A percentile compares a stretch with the other conserved stretches of the same genome.
phyloP scores from a whole-genome alignment of 129 eudicot species.

The Calendula officinalis region DNA sequence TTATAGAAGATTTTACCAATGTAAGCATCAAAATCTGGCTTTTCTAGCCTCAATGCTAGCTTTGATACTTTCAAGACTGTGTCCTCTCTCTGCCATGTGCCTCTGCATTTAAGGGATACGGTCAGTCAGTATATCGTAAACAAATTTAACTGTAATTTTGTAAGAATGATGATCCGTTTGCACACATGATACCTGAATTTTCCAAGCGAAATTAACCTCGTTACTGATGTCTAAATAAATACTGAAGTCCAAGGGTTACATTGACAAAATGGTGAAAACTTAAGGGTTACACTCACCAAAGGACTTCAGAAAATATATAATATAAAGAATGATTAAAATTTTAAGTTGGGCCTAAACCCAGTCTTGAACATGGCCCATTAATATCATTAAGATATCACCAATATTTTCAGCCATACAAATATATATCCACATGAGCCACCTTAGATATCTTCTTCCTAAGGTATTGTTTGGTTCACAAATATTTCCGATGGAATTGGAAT shows the following conservation, averaged over 20 bases:
- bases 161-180: neutral
- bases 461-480: no score
- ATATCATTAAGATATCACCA: constrained; percentile 14
- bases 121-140: no score
- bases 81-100: constrained; percentile 99
- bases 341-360: neutral
- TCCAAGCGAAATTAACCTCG: constrained; percentile 97
- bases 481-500: no score
- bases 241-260: constrained; percentile 87
- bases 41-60: constrained; percentile 98
- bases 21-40: constrained; percentile 93
- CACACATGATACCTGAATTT: constrained; percentile 65
- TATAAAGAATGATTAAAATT: no score
- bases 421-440: constrained; percentile 27
- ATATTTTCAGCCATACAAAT: constrained; percentile 50
- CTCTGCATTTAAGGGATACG: constrained; percentile 47
- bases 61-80: constrained; percentile 92
- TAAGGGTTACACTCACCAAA: no score
- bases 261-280: neutral
- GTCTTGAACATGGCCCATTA: constrained; percentile 18
- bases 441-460: constrained; percentile 28
- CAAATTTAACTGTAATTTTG: no score
- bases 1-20: constrained; percentile 54
- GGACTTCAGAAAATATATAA: no score
- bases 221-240: constrained; percentile 94